Evolutionary conservation across 371 early-diverging fungal species (phyloP), one percentile per base, ranked within the genome.

Genomic region (Mortierella sp.): DNA sequence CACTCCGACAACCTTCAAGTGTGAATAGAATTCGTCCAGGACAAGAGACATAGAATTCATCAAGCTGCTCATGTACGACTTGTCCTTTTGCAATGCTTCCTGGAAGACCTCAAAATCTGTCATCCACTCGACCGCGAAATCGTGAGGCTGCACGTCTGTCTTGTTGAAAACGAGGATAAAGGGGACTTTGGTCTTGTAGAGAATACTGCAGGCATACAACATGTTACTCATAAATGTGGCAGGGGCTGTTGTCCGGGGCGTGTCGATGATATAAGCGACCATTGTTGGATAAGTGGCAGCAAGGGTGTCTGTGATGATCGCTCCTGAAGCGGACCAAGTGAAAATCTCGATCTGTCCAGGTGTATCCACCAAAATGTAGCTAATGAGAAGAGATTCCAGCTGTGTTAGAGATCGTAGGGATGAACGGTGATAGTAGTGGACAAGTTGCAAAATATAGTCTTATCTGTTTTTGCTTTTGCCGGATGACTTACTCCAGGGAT

Each of bases 261-360:
- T 97, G 83, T 99, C 99, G 80, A 99, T 95, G 66, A 99, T 92
- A 80, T 99, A 99, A 3, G 96, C 93, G 18, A 99, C 85, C 58
- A 95, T 93, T 0, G 99, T 96, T 12, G 98, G 97, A 74, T 96
- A 95, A 3, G 94, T 85, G 0, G 97, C 92, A 0, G 98, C 96
- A 50, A 99, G 84, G 3, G 96, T 91, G 70, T 98, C 97, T 3
- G 98, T 96, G 74, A 99, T 97, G 72, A 99, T 98, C 45, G 96
- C 88, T 26, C 99, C 99, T 9, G 98, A 96, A 11, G 99, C 98
- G 45, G 99, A 98, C 98, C 99, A 99, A 18, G 99, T 99, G 87
- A 99, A 99, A 66, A 99, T 97, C 86, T 99, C 99, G 73, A 99
- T 99, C 83, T 99, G 99, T 21, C 99, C 99, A 43, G 99, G 99